Evolutionary conservation across 75 land plant genomes (phyloP), one percentile per base, ranked within the genome.

Genomic region (Pinus albicaulis): DNA sequence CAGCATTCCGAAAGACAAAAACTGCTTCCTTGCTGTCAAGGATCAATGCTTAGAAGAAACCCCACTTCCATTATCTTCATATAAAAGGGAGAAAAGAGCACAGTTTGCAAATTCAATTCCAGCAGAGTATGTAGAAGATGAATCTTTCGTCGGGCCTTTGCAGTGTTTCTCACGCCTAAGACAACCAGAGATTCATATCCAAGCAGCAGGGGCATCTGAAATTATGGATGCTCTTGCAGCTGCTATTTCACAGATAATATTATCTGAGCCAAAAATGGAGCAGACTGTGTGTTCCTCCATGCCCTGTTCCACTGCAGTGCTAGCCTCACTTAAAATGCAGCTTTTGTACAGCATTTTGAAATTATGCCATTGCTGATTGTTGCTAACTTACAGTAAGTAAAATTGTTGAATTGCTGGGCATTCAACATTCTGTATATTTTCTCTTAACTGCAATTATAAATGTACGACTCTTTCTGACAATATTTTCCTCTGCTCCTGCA

Each of bases 301-400:
- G 55, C 15, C 80, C 86, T 28, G 81, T 79, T 2, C 84, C 75
- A 15, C 86, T 77, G 81, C 82, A 86, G 57, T 69, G 80, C 74
- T 87, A 89, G 2, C 85, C 89, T 85, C 87, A 85, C 72, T 41
- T 86, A 79, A 88, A 82, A 73, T 82, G 36, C 69, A 31, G 75
- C 74, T 86, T 91, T 36, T 91, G 93, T 82, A 88, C 84, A 82
- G 93, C 93, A 57, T 91, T 91, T 73, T 91, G 82, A 89, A 28
- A 26, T 8, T 15, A 66, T n/a, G 7, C 7, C 36, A 16, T 6
- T 66, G 3, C 22, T 20, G 48, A 66, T 23, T 66, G 70, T 66
- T 66, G 22, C 70, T 66, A 22, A 66, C 70, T 66, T 11, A 66
- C 70, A 66, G n/a, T 66, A 44, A 31, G 11, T 28, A 63, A 28